Evolutionary conservation across 371 early-diverging fungal genomes (phyloP), one percentile per base, ranked within the genome.

Genomic region (Parasitella parasitica): DNA sequence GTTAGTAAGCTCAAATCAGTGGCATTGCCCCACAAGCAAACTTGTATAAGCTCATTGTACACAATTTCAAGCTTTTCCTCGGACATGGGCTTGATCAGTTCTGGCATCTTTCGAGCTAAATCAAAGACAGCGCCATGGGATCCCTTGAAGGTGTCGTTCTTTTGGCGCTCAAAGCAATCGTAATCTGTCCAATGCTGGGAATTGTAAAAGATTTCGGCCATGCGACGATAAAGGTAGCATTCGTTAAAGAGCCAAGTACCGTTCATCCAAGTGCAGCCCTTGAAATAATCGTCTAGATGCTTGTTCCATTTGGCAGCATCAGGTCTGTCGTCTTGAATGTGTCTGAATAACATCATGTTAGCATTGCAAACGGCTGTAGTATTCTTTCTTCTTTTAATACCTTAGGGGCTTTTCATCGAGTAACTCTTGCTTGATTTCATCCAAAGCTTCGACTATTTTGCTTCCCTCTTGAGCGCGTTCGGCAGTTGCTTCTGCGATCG

Each of bases 11-110:
- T 90, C 62, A 95, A 73, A 66, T 95, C 95, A 2, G 90, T 91
- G 22, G 91, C 89, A 77, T 96, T 96, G 2, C 96, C 96, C 96
- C 96, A 96, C 36, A 95, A 73, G 22, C 87, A 88, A 26, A 90
- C 81, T 70, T 91, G 88, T 18, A 84, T 66, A 59, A 93, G 65
- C 66, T 92, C 93, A 58, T 81, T 66, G 66, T 91, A 91, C 4
- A 85, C 80, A 53, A 87, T 68, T 11, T 69, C 59, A 15, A 69
- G 69, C 3, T 80, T 71, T 13, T 78, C 76, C 12, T 71, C 69
- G 18, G 68, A 30, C 62, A 81, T 72, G 46, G 77, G 59, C 22
- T 71, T 39, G 57, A 76, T 72, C 6, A 81, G 59, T 0, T 70
- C 69, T 35, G 79, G 76, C 59, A 86, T 72, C 27, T 83, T 86